Evolutionary conservation across 140 eudicot genomes (phyloP).

Genomic region (Senecio squalidus): DNA sequence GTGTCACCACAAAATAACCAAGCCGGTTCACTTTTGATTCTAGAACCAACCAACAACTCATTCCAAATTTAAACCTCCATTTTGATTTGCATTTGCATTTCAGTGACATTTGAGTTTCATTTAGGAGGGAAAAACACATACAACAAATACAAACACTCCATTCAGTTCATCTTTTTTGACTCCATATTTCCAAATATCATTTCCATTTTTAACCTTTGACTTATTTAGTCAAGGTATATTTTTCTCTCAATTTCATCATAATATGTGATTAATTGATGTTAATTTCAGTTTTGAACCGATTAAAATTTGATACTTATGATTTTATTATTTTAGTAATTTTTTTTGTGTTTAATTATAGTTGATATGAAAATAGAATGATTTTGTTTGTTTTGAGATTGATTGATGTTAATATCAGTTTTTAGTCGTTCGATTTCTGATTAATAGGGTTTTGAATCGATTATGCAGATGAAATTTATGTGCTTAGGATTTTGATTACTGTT

Average conservation of each 20-base stretch:
- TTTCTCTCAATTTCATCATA: neutral
- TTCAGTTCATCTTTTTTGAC: conserved; percentile 22
- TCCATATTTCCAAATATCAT: conserved; percentile 13
- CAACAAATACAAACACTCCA: conserved; percentile 5
- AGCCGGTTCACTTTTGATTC: conserved; percentile 28
- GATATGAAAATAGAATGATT: neutral
- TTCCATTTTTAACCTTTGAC: conserved; percentile 9
- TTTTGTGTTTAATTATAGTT: neutral
- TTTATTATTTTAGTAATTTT: too few species aligned
- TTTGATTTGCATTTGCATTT: conserved; percentile 4
- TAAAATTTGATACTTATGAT: too few species aligned
- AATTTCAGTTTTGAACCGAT: neutral
- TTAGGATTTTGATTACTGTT: too few species aligned
- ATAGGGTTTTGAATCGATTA: too few species aligned
- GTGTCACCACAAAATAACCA: conserved; percentile 12
- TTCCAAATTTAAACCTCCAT: conserved; percentile 12
- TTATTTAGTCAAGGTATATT: conserved; percentile 9
- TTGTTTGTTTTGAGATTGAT: too few species aligned
- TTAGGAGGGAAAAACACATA: conserved; percentile 22
- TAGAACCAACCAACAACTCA: conserved; percentile 16
- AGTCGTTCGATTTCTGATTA: too few species aligned
- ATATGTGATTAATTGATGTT: neutral
- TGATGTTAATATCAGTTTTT: too few species aligned
- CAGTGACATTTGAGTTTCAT: conserved; percentile 27
- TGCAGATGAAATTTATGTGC: too few species aligned